phyloP scores from a whole-genome alignment of 768 basidiomycete species.

The Termitomyces sp. region DNA sequence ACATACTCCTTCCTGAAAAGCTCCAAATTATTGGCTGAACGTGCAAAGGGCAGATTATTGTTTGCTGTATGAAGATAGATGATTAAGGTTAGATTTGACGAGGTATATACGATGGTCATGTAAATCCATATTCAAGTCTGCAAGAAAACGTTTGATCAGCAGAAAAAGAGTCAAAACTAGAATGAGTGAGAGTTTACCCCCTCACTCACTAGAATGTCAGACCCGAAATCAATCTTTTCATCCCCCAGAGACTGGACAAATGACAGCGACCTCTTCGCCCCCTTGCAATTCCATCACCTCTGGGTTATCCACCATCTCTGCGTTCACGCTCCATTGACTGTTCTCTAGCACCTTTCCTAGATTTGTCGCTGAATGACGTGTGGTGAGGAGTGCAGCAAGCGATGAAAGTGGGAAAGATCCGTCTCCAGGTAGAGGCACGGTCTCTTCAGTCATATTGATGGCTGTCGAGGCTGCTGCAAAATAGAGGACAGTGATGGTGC shows the following conservation, averaged over 20 bases:
- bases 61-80: background rate
- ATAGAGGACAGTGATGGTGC: constrained; percentile 43
- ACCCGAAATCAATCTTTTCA: constrained; percentile 25
- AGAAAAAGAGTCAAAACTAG: background rate
- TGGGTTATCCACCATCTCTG: constrained; percentile 69
- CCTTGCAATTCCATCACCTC: constrained; percentile 45
- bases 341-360: constrained; percentile 50
- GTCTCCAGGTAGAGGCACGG: constrained; percentile 39
- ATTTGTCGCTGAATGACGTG: constrained; percentile 44
- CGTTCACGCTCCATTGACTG: constrained; percentile 77
- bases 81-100: background rate
- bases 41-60: background rate
- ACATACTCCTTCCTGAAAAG: background rate
- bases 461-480: constrained; percentile 67
- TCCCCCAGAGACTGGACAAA: constrained; percentile 80
- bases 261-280: constrained; percentile 76
- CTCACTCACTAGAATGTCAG: background rate
- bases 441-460: constrained; percentile 51
- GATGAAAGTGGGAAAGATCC: constrained; percentile 42
- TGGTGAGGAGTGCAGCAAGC: constrained; percentile 45
- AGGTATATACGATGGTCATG: background rate
- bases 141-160: background rate
- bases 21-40: no score
- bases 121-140: background rate
- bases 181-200: background rate